phyloP scores from a whole-genome alignment of 163 green algal genomes.

The Coccomyxa subellipsoidea region DNA sequence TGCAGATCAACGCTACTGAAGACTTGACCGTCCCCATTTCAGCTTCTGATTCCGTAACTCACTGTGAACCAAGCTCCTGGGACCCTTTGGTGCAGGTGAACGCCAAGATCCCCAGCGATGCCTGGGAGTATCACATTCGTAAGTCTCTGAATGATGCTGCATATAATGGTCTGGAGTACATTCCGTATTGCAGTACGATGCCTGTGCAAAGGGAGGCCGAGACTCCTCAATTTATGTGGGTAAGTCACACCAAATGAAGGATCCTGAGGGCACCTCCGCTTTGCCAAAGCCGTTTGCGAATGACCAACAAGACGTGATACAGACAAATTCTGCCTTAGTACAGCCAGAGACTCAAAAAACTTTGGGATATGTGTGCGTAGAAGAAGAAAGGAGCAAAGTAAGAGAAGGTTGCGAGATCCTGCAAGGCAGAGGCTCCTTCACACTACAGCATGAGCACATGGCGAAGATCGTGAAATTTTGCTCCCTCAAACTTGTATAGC shows the following conservation, averaged over 20 bases:
- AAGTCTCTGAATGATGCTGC: constrained; percentile 73
- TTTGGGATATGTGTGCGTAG: constrained; percentile 6
- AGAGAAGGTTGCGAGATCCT: too few species aligned
- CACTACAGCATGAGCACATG: too few species aligned
- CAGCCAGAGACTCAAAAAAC: too few species aligned
- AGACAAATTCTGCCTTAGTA: too few species aligned
- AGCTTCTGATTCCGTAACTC: too few species aligned
- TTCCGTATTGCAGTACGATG: constrained; percentile 78
- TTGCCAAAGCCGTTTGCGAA: background rate
- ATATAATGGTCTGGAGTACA: constrained; percentile 72
- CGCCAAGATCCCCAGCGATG: constrained; percentile 57
- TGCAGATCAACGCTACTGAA: too few species aligned
- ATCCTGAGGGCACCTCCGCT: background rate
- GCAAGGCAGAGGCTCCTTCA: too few species aligned
- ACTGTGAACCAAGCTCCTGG: too few species aligned
- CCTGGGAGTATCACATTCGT: constrained; percentile 75
- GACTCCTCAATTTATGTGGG: constrained; percentile 70
- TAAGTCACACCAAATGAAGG: background rate
- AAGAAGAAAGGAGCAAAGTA: constrained; percentile 9
- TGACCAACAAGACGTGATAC: background rate
- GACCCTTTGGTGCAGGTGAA: constrained; percentile 28
- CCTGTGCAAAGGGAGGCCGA: constrained; percentile 56
- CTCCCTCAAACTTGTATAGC: too few species aligned
- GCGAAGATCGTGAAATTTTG: too few species aligned
- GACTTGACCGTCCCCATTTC: too few species aligned